Evolutionary conservation across 2,329 filamentous ascomycete genomes (phyloP), one percentile per base, ranked within the genome.

Genomic region (Trichoderma sp.): DNA sequence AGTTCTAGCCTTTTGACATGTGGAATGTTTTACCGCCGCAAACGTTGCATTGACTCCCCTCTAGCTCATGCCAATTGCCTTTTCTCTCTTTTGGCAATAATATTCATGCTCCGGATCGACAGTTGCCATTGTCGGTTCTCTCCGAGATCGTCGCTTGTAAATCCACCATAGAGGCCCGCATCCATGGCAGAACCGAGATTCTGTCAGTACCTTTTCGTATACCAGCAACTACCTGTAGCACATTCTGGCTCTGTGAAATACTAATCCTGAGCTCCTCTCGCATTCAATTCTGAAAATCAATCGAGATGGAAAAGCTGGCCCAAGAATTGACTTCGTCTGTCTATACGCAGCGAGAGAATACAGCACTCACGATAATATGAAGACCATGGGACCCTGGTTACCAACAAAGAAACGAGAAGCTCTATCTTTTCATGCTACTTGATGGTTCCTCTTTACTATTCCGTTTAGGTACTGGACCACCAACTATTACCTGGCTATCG

Each of bases 401-500:
- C 28, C 66, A 36, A 18, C 56, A 26, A 9, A 15, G 24, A 7
- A 47, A 14, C 56, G 14, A 67, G 65, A 60, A 60, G 34, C 34
- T 60, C 43, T 53, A 12, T 53, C 62, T 34, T 28, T 34, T 6
- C 47, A 7, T 3, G 26, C 43, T 26, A 34, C 14, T n/a, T 34
- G 26, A 6, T 14, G 26, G 30, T 26, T 39, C 21, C 9, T 39
- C 57, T 47, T 36, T 26, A 47, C 66, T 69, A 61, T 36, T 28
- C 66, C 53, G 32, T 15, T 32, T 69, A 28, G 24, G 36, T 24
- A 51, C 36, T 61, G 57, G 39, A 21, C 32, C 34, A 34, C 30
- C 60, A 18, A 14, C 67, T 36, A 70, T 62, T 18, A 36, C 21
- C 53, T 58, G 67, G 67, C 67, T 70, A 70, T 68, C 56, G 65